Evolutionary conservation across 177 flowering plant species (phyloP), one percentile per base, ranked within the genome.

Genomic region (Vitis hybrid): DNA sequence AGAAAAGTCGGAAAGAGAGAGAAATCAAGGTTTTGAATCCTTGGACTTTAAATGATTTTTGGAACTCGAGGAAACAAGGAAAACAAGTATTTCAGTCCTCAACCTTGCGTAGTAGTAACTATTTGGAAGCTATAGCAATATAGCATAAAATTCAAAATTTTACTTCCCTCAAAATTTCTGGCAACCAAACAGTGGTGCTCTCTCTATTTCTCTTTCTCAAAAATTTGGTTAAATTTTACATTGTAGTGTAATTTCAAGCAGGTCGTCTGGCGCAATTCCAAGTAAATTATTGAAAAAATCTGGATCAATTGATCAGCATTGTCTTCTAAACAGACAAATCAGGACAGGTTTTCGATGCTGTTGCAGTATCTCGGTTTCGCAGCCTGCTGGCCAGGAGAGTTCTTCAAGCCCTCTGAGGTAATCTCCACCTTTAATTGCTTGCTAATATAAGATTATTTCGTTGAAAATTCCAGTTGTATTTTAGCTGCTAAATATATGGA

Each of bases 361-460:
- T 65, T 81, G 79, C 65, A 69, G 70, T 18, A 71, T 66, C 66
- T 74, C 87, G 19, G 61, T 33, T 24, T 60, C 82, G 1, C 66
- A 78, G 22, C 65, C 81, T 1, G 51, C 74, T 24, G 66, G 20
- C 55, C 54, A 76, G 2, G 84, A 73, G 62, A 65, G 51, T 59
- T 44, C 84, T 62, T 17, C 82, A 10, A 71, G 51, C 59, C 50
- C 81, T 31, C 68, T 71, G 13, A 86, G 67, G 87, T 86, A 76
- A 76, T 58, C n/a, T 28, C 15, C 31, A 2, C 62, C 4, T 22
- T 22, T 49, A 53, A 22, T 28, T 28, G 47, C 47, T 64, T 56
- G 18, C 2, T 19, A 33, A 1, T 38, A 8, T 38, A 8, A 38
- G 47, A 38, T 38, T 38, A 38, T 38, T 38, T 38, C 47, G 9